Evolutionary conservation across 306 rosid species (phyloP).

Genomic region (Potentilla sterilis): DNA sequence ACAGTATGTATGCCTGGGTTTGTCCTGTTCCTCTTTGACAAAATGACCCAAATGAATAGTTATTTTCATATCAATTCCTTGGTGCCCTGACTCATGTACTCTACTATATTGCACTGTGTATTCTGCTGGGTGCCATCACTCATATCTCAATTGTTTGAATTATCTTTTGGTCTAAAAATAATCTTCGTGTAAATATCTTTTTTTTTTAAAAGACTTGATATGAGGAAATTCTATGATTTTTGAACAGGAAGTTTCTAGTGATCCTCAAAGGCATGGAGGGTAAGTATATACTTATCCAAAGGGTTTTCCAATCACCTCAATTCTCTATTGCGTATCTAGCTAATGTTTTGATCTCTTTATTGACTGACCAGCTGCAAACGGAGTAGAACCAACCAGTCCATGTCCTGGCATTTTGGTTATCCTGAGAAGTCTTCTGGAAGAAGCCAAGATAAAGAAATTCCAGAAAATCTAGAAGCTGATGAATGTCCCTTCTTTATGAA

Average conservation of each 20-base stretch:
- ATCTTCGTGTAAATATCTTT: no score
- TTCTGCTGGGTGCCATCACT: not conserved
- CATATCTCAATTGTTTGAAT: no score
- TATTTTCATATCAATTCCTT: not conserved
- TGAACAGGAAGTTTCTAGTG: not conserved
- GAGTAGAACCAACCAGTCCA: conserved; percentile 11
- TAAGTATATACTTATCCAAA: not conserved
- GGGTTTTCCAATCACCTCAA: not conserved
- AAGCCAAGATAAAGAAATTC: conserved; percentile 22
- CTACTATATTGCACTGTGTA: not conserved
- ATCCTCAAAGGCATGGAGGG: conserved; percentile 5
- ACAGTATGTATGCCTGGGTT: not conserved
- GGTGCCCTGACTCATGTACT: not conserved
- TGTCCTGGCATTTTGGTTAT: not conserved
- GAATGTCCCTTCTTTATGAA: conserved; percentile 28
- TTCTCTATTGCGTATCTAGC: not conserved
- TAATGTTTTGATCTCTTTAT: not conserved
- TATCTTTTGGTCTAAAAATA: not conserved
- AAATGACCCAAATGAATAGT: not conserved
- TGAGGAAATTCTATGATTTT: not conserved
- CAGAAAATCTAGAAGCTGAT: conserved; percentile 17
- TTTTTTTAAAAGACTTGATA: not conserved
- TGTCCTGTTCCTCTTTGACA: not conserved
- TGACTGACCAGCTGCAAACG: conserved; percentile 1
- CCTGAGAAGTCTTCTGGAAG: conserved; percentile 4